Conservation (phyloP, 805 yeast genomes). For the Cyberlindnera bimundalis region DNA sequence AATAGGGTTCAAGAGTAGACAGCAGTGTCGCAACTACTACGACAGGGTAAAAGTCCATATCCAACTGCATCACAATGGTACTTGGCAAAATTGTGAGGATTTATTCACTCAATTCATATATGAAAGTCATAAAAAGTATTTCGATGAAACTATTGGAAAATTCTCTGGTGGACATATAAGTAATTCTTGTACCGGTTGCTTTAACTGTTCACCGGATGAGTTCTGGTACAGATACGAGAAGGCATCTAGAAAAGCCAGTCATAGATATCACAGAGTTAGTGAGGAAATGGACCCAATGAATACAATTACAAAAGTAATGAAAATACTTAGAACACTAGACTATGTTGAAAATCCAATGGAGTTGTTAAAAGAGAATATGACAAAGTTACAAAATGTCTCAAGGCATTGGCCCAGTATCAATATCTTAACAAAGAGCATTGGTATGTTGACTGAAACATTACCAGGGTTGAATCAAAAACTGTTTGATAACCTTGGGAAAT, state of each 20-base stretch:
- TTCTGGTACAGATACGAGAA: slow-evolving; percentile 10
- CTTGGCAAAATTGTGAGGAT: slow-evolving; percentile 4
- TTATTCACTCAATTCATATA: slow-evolving; percentile 1
- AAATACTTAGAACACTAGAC: background rate
- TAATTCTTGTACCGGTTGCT: slow-evolving; percentile 6
- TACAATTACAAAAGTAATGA: slow-evolving; percentile 2
- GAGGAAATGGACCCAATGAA: slow-evolving; percentile 2
- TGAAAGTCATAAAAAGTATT: slow-evolving; percentile 4
- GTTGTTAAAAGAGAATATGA: background rate
- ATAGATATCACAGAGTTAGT: slow-evolving; percentile 1
- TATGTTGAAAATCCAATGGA: background rate
- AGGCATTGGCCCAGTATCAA: slow-evolving; percentile 11
- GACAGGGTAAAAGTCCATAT: slow-evolving; percentile 11
- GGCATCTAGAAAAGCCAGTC: slow-evolving; percentile 2
- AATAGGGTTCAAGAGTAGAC: slow-evolving; percentile 1
- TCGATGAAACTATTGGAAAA: background rate
- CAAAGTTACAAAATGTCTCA: slow-evolving; percentile 5
- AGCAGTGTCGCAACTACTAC: slow-evolving; percentile 10
- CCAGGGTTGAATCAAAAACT: slow-evolving; percentile 8
- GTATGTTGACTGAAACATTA: slow-evolving; percentile 1
- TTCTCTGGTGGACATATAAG: slow-evolving; percentile 1
- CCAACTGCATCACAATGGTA: slow-evolving; percentile 10
- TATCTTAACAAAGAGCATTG: background rate
- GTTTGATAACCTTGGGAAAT: background rate
- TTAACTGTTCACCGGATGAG: slow-evolving; percentile 5